Conservation (phyloP, 192 early-diverging fungal genomes). For the Mycoemilia scoparia region DNA sequence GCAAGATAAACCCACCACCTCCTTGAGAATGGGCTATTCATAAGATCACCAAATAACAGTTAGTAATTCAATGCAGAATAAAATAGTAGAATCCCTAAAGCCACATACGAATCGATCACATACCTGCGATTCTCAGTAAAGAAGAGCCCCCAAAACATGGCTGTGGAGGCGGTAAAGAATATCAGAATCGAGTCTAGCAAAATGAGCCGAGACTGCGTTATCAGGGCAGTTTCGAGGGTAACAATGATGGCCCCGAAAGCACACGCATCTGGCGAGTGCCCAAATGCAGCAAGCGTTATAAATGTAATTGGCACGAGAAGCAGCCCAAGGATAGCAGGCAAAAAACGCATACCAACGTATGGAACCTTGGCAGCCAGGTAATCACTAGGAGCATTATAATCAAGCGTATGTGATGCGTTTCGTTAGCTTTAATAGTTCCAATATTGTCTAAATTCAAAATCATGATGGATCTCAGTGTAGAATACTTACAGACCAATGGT, state of each 20-base stretch:
- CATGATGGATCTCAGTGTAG: conserved; percentile 15
- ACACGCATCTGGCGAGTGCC: conserved; percentile 51
- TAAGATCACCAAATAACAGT: too few relatives aligned
- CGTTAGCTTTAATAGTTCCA: neutral
- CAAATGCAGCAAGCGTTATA: conserved; percentile 63
- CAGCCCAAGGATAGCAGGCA: conserved; percentile 60
- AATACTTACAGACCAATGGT: conserved; percentile 78
- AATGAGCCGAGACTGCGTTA: conserved; percentile 80
- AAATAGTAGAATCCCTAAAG: neutral
- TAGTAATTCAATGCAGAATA: neutral
- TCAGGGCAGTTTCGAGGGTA: conserved; percentile 75
- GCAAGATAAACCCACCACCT: conserved; percentile 80
- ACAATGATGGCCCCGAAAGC: conserved; percentile 63
- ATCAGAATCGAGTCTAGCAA: conserved; percentile 77
- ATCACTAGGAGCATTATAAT: too few relatives aligned
- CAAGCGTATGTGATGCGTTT: too few relatives aligned
- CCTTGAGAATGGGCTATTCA: conserved; percentile 47
- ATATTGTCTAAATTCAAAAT: neutral
- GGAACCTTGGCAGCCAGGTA: conserved; percentile 79
- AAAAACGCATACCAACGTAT: conserved; percentile 65
- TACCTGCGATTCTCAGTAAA: conserved; percentile 42
- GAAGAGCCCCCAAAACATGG: conserved; percentile 70
- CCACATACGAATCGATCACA: neutral
- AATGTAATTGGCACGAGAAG: conserved; percentile 68
- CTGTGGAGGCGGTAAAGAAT: conserved; percentile 51